These are phyloP conservation scores for Claviceps fusiformis DNA, from an alignment of 2,329 filamentous ascomycete genomes.

Conservation along the genomic window DNA sequence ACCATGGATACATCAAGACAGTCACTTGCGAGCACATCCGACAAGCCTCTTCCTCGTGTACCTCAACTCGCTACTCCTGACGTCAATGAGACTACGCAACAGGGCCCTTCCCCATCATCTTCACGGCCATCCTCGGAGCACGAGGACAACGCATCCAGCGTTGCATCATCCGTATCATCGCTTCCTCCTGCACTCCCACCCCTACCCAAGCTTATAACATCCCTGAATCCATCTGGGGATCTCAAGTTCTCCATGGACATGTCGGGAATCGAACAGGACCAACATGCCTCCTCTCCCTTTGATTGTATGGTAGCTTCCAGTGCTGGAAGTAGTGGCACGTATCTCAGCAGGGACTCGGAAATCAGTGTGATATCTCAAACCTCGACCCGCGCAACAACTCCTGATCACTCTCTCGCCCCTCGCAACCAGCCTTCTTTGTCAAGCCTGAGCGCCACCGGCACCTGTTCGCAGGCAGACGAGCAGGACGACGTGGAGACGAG, in stretches of 20 bases:
- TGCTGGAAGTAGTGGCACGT: constrained; percentile 66
- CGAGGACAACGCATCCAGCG: constrained; percentile 28
- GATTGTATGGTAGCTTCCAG: constrained; percentile 65
- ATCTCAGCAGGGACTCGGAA: constrained; percentile 68
- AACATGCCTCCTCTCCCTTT: constrained; percentile 41
- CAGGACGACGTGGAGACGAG: constrained; percentile 67
- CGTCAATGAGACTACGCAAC: constrained; percentile 15
- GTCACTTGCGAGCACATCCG: constrained; percentile 32
- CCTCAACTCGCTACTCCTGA: constrained; percentile 38
- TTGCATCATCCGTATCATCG: constrained; percentile 33
- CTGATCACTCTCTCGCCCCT: constrained; percentile 46
- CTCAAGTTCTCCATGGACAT: constrained; percentile 28
- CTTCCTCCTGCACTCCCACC: constrained; percentile 37
- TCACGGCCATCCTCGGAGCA: constrained; percentile 30
- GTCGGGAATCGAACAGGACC: constrained; percentile 34
- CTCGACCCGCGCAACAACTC: constrained; percentile 80
- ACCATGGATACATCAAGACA: constrained; percentile 19
- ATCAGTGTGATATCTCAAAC: constrained; percentile 66
- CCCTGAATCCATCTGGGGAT: constrained; percentile 32
- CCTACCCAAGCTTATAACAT: constrained; percentile 43
- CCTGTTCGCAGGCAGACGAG: constrained; percentile 58
- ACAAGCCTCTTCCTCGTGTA: constrained; percentile 56
- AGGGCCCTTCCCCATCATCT: constrained; percentile 19
- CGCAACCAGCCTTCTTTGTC: constrained; percentile 49
- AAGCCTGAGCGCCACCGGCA: constrained; percentile 54